These are phyloP conservation scores for Sclerotinia subarctica DNA, from an alignment of 2,329 filamentous ascomycete genomes.

Conservation along the genomic window DNA sequence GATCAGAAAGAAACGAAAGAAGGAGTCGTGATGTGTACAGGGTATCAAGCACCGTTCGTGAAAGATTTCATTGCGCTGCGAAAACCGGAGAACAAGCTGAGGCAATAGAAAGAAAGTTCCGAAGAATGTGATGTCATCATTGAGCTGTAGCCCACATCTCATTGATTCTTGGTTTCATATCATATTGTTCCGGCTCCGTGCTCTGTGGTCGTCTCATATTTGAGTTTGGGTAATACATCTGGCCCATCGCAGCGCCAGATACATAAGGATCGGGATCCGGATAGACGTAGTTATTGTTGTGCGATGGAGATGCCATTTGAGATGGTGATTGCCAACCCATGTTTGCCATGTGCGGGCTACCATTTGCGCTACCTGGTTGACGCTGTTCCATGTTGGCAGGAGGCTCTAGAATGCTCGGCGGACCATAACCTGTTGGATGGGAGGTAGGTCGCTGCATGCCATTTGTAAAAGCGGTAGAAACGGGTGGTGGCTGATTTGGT, in stretches of 20 bases:
- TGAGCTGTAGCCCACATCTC: constrained; percentile 54
- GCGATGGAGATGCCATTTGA: constrained; percentile 60
- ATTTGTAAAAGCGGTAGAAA: constrained; percentile 55
- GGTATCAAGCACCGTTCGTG: constrained; percentile 33
- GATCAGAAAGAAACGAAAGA: constrained; percentile 16
- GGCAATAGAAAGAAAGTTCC: constrained; percentile 1
- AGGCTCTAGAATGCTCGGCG: constrained; percentile 67
- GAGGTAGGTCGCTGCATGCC: constrained; percentile 66
- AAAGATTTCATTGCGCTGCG: constrained; percentile 21
- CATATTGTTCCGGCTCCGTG: constrained; percentile 67
- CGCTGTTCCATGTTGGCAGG: constrained; percentile 70
- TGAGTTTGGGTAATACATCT: constrained; percentile 70
- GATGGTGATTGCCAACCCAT: constrained; percentile 82
- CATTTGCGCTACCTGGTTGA: constrained; percentile 66
- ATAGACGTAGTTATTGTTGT: constrained; percentile 68
- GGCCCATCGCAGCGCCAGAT: constrained; percentile 53
- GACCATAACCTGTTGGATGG: constrained; percentile 79
- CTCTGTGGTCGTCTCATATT: constrained; percentile 71
- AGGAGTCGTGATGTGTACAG: constrained; percentile 31
- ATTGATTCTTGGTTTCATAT: constrained; percentile 55
- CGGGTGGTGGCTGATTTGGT: constrained; percentile 57
- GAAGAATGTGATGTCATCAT: constrained; percentile 34
- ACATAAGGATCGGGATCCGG: constrained; percentile 76
- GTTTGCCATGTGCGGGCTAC: constrained; percentile 76
- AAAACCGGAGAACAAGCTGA: neutral